phyloP scores from a whole-genome alignment of 768 basidiomycete species.

The Leccinum subgranulosum region DNA sequence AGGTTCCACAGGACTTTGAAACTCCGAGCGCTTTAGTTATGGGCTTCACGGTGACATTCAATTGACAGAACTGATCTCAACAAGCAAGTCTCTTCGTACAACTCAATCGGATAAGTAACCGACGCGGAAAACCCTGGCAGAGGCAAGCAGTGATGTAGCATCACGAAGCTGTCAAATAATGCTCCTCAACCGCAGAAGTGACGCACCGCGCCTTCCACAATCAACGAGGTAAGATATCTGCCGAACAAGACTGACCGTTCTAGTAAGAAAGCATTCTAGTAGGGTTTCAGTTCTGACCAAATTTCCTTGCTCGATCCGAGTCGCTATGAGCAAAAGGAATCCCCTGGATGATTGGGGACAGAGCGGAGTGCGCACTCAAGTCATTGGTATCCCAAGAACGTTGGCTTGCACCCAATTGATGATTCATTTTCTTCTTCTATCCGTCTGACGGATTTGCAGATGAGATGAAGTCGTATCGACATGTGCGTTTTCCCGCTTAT shows the following conservation, averaged over 20 bases:
- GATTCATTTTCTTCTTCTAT: not conserved
- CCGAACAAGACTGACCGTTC: not conserved
- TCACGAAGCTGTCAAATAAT: not conserved
- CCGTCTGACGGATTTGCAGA: not conserved
- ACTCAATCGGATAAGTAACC: not conserved
- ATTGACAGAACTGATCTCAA: not conserved
- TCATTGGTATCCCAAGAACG: not conserved
- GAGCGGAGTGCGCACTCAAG: not conserved
- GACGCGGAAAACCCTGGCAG: not conserved
- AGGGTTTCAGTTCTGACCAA: not conserved
- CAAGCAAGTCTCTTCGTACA: too few species aligned
- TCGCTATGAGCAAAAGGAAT: not conserved
- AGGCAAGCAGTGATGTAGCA: too few species aligned
- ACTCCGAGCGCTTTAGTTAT: not conserved
- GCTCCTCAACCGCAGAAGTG: too few species aligned
- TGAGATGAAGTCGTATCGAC: not conserved
- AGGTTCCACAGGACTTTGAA: constrained; percentile 7
- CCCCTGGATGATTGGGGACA: not conserved
- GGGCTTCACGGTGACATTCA: not conserved
- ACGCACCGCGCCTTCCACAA: not conserved
- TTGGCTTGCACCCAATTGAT: not conserved
- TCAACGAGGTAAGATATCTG: not conserved
- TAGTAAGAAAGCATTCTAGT: not conserved
- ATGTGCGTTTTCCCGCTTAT: not conserved
- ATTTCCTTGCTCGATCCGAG: not conserved